Conservation (phyloP, 2,329 filamentous ascomycete genomes). For the Fusarium oligoseptatum region DNA sequence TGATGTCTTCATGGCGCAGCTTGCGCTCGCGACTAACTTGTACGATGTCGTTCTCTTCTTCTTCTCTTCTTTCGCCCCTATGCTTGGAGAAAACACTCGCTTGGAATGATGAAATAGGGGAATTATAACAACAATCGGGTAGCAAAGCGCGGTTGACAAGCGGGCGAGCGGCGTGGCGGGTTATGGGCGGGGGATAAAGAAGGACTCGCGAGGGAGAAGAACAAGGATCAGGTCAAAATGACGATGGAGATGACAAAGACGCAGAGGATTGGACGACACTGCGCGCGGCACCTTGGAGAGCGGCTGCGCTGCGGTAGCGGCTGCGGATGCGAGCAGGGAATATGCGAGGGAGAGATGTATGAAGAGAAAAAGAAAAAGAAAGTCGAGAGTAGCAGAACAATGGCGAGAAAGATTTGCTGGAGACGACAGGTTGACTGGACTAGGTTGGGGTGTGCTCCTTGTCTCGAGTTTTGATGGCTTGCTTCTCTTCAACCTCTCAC, state of each 20-base stretch:
- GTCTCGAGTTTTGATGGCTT: slow-evolving; percentile 36
- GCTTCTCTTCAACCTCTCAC: slow-evolving; percentile 34
- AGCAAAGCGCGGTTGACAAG: slow-evolving; percentile 22
- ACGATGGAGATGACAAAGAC: slow-evolving; percentile 41
- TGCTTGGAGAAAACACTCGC: slow-evolving; percentile 19
- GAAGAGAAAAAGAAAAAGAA: not conserved
- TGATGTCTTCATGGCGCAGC: slow-evolving; percentile 54
- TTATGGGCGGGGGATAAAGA: slow-evolving; percentile 36
- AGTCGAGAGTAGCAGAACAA: slow-evolving; percentile 9
- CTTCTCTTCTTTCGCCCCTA: slow-evolving; percentile 11
- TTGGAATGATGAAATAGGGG: slow-evolving; percentile 13
- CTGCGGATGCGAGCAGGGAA: slow-evolving; percentile 13
- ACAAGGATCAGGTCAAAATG: slow-evolving; percentile 41
- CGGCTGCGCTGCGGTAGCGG: slow-evolving; percentile 11
- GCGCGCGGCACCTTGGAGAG: slow-evolving; percentile 2
- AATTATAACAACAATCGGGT: slow-evolving; percentile 21
- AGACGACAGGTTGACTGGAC: slow-evolving; percentile 20
- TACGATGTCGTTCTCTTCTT: not conserved
- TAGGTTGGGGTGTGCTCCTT: slow-evolving; percentile 33
- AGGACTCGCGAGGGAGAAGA: slow-evolving; percentile 24
- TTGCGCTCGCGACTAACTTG: slow-evolving; percentile 37
- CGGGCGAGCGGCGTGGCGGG: slow-evolving; percentile 35
- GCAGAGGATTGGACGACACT: slow-evolving; percentile 27
- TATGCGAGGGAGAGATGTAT: not conserved
- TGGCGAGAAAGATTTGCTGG: slow-evolving; percentile 33